phyloP scores from a whole-genome alignment of 192 early-diverging fungal species.

The Umbelopsis sp. region DNA sequence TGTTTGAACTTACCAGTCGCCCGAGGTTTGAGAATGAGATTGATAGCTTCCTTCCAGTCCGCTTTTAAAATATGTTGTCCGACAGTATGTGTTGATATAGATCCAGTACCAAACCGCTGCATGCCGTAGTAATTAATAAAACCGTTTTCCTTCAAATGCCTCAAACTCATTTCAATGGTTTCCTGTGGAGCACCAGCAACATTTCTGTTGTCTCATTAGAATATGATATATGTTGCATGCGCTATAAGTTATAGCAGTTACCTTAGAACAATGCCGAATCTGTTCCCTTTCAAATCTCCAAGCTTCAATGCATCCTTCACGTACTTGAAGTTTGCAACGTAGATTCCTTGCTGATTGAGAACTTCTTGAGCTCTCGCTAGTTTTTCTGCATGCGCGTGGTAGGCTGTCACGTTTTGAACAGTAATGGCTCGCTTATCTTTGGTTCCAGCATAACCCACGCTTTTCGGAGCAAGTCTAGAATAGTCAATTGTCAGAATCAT shows the following conservation, averaged over 20 bases:
- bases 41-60: slow-evolving; percentile 72
- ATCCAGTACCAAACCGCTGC: slow-evolving; percentile 95
- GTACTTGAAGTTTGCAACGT: slow-evolving; percentile 75
- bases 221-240: neutral
- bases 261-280: slow-evolving; percentile 83
- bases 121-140: slow-evolving; percentile 99
- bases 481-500: neutral
- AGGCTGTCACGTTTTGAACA: slow-evolving; percentile 77
- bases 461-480: slow-evolving; percentile 48
- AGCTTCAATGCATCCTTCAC: slow-evolving; percentile 54
- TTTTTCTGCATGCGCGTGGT: slow-evolving; percentile 56
- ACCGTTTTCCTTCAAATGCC: slow-evolving; percentile 68
- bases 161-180: slow-evolving; percentile 57
- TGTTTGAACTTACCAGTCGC: slow-evolving; percentile 51
- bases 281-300: slow-evolving; percentile 89
- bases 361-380: slow-evolving; percentile 55
- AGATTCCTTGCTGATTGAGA: slow-evolving; percentile 48
- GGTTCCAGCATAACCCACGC: slow-evolving; percentile 86
- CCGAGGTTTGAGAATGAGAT: slow-evolving; percentile 85
- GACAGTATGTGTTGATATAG: slow-evolving; percentile 77
- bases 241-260: slow-evolving; percentile 29
- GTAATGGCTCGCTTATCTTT: slow-evolving; percentile 95
- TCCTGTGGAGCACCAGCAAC: slow-evolving; percentile 51
- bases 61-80: slow-evolving; percentile 75
- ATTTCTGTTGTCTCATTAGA: slow-evolving; percentile 36